Percentiles rank a stretch among this genome's conserved stretches.
Evolutionary conservation across 495 filamentous ascomycete genomes (phyloP).

Genomic region (Sphaerosporella brunnea): DNA sequence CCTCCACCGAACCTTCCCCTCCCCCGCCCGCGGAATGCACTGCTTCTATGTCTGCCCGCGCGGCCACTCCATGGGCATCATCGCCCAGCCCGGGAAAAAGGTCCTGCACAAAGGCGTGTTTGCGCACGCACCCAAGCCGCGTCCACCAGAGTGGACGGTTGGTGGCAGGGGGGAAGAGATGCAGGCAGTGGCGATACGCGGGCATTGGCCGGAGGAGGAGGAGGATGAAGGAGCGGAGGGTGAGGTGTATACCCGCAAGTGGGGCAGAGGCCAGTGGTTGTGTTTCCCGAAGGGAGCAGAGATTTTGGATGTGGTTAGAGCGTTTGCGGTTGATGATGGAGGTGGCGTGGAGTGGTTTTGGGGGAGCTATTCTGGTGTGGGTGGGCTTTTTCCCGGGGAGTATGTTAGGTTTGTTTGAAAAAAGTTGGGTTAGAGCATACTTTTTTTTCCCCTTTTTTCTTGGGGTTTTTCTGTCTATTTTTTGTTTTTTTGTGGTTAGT

Average conservation of each 20-base stretch:
- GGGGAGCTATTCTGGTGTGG: conserved; percentile 21
- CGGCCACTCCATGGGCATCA: conserved; percentile 11
- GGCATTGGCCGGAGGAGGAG: conserved; percentile 17
- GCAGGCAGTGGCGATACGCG: conserved; percentile 14
- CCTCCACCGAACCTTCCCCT: conserved; percentile 3
- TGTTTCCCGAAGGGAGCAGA: conserved; percentile 15
- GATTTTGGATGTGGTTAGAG: conserved; percentile 16
- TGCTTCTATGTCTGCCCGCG: conserved; percentile 7
- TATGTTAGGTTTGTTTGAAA: conserved; percentile 9
- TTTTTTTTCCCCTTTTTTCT: too few relatives aligned
- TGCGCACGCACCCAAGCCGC: background rate
- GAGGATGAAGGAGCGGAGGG: background rate
- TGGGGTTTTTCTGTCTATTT: too few relatives aligned
- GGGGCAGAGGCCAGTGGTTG: conserved; percentile 13
- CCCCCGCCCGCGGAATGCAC: background rate
- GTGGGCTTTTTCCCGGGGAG: conserved; percentile 20
- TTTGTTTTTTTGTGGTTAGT: too few relatives aligned
- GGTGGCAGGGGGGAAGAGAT: background rate
- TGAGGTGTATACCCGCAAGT: conserved; percentile 6
- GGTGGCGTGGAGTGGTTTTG: conserved; percentile 13
- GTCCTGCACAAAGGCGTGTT: conserved; percentile 13
- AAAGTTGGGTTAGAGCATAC: background rate
- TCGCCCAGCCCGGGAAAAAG: conserved; percentile 12
- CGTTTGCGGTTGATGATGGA: conserved; percentile 14
- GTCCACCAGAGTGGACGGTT: conserved; percentile 13